phyloP scores from a whole-genome alignment of 805 yeast genomes.

The Starmera dryadoides region DNA sequence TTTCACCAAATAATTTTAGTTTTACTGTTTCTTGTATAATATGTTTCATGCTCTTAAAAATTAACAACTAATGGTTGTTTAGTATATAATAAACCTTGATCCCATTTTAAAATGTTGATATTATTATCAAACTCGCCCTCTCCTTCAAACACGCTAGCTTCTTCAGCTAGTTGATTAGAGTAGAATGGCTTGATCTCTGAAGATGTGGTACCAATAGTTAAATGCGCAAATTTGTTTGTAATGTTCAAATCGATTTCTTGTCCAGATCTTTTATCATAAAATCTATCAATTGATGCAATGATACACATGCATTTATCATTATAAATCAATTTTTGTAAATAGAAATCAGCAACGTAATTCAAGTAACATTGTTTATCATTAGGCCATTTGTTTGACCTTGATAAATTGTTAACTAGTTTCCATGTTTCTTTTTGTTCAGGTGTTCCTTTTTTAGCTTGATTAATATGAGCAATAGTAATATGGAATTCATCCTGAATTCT shows the following conservation, averaged over 20 bases:
- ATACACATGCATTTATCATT: constrained; percentile 47
- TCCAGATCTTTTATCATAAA: constrained; percentile 4
- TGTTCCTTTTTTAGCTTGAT: constrained; percentile 24
- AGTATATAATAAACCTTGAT: constrained; percentile 1
- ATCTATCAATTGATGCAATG: constrained; percentile 28
- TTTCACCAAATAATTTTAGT: constrained; percentile 25
- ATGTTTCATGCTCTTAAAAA: no score
- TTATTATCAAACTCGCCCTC: constrained; percentile 9
- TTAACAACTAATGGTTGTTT: constrained; percentile 10
- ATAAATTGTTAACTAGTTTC: constrained; percentile 17
- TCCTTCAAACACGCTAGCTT: constrained; percentile 3
- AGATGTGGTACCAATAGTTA: constrained; percentile 61
- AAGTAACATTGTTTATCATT: constrained; percentile 4
- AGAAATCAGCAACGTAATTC: constrained; percentile 28
- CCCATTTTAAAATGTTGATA: constrained; percentile 6
- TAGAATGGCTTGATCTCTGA: constrained; percentile 40
- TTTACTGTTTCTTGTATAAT: no score
- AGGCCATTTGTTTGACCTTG: constrained; percentile 1
- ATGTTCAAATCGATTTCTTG: constrained; percentile 18
- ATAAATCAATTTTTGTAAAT: constrained; percentile 39
- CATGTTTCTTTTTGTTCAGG: constrained; percentile 18
- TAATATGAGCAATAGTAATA: constrained; percentile 54
- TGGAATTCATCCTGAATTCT: constrained; percentile 54
- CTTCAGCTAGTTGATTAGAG: constrained; percentile 36
- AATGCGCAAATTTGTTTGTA: constrained; percentile 48